Evolutionary conservation across 179 eudicot genomes (phyloP), one percentile per base, ranked within the genome.

Genomic region (Monotropa hypopitys): DNA sequence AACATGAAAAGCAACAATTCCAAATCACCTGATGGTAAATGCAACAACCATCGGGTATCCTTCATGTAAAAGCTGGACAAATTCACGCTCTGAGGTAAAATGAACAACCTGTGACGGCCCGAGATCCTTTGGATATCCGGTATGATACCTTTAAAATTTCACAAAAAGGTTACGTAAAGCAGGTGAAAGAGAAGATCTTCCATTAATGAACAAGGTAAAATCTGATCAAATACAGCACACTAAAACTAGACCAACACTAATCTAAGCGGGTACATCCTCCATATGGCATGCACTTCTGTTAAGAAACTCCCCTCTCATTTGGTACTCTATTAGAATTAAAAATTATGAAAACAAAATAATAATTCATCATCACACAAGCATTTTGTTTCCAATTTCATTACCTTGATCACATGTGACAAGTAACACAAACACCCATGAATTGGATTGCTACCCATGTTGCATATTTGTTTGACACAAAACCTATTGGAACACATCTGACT

Each of bases 81-180:
- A 93, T 53, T 92, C 92, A 61, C 97, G 93, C 83, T 94, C 98
- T 6, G 98, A 94, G 47, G 97, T 88, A 80, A 94, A 94, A 83
- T 92, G 97, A 79, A 92, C 86, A 54, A 92, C 91, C 46, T 87
- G 88, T 26, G 98, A 92, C n/a, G 92, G 97, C 69, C 98, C 97
- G 62, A 91, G 90, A 88, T 92, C 92, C 89, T 92, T 94, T 20
- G 98, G 97, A 82, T 86, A 89, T 18, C 97, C 98, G 57, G 98
- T 92, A 47, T 92, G 90, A 82, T 94, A 90, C 88, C 98, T 94
- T 74, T 47, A 33, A 75, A 80, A 43, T 69, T 54, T 72, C 77
- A 81, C 32, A 68, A 53, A 72, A 77, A 80, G 45, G 35, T 13
- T 53, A 26, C 70, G 74, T 59, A 77, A 35, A 71, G 75, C 63